These are phyloP conservation scores for Aspergillus arachidicola DNA, from an alignment of 2,329 filamentous ascomycete genomes.

Conservation along the genomic window DNA sequence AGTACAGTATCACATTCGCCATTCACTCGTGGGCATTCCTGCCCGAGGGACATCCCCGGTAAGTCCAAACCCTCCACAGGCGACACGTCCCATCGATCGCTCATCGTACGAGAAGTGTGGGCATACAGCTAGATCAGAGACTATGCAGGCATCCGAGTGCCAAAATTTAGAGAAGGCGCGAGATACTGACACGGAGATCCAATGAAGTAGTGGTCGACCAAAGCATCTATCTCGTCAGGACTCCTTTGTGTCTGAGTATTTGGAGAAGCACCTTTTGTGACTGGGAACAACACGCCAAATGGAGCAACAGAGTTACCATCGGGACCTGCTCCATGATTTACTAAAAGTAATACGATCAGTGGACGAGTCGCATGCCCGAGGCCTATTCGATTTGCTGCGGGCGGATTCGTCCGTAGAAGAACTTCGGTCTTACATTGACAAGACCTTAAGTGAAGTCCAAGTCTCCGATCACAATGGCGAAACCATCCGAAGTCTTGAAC, in stretches of 20 bases:
- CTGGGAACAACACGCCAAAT: background rate
- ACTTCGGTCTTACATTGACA: background rate
- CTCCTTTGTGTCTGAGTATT: background rate
- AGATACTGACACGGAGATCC: background rate
- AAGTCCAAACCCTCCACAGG: background rate
- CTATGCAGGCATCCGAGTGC: background rate
- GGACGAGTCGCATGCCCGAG: background rate
- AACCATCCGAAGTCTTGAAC: background rate
- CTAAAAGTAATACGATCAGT: background rate
- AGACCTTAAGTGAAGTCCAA: background rate
- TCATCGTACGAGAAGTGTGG: background rate
- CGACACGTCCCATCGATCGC: background rate
- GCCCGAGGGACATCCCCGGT: background rate
- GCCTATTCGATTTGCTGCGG: background rate
- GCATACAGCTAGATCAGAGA: background rate
- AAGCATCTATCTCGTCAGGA: background rate
- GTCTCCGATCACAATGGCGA: background rate
- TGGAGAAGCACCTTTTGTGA: background rate
- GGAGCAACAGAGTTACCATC: background rate
- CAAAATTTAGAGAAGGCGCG: background rate
- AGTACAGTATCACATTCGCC: background rate
- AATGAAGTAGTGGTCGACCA: background rate
- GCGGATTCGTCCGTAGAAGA: background rate
- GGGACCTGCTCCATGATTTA: background rate
- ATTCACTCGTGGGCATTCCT: background rate